phyloP scores from a whole-genome alignment of 164 flowering plant genomes.

The Magnolia changhungtana region DNA sequence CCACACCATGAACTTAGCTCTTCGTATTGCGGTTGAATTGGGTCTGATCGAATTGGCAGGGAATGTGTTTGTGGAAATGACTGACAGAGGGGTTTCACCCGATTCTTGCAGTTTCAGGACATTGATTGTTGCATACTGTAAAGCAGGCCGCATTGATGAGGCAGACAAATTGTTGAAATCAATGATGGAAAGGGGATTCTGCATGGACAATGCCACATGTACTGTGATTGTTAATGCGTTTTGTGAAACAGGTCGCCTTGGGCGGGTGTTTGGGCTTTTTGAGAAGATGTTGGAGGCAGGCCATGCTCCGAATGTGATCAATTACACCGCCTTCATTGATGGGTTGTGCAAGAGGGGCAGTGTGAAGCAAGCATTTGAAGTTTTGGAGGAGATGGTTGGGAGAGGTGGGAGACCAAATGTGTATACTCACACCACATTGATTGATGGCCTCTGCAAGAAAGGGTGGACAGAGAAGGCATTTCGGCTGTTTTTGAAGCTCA shows the following conservation, averaged over 20 bases:
- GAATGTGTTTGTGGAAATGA: conserved; percentile 79
- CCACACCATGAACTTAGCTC: conserved; percentile 44
- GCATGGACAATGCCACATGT: conserved; percentile 58
- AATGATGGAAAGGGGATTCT: conserved; percentile 49
- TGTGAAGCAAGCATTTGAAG: conserved; percentile 79
- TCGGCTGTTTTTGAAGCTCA: conserved; percentile 79
- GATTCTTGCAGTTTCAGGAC: conserved; percentile 53
- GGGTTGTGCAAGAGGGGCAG: conserved; percentile 78
- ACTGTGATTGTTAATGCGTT: conserved; percentile 51
- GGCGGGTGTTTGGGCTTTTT: conserved; percentile 52
- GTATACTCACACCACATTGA: conserved; percentile 76
- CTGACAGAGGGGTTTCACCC: conserved; percentile 56
- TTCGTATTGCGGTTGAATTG: conserved; percentile 34
- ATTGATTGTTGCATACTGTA: conserved; percentile 62
- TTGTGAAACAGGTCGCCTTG: conserved; percentile 48
- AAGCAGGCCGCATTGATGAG: conserved; percentile 41
- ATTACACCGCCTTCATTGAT: conserved; percentile 63
- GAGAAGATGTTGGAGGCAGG: conserved; percentile 58
- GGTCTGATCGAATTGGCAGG: conserved; percentile 58
- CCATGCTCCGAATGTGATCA: conserved; percentile 63
- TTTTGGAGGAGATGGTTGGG: conserved; percentile 80
- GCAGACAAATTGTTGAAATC: conserved; percentile 63
- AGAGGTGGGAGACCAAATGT: conserved; percentile 90
- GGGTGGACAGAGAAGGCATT: conserved; percentile 97
- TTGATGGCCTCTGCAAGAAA: conserved; percentile 89